Conservation (phyloP, 371 early-diverging fungal genomes). For the Zopfochytrium polystomum region DNA sequence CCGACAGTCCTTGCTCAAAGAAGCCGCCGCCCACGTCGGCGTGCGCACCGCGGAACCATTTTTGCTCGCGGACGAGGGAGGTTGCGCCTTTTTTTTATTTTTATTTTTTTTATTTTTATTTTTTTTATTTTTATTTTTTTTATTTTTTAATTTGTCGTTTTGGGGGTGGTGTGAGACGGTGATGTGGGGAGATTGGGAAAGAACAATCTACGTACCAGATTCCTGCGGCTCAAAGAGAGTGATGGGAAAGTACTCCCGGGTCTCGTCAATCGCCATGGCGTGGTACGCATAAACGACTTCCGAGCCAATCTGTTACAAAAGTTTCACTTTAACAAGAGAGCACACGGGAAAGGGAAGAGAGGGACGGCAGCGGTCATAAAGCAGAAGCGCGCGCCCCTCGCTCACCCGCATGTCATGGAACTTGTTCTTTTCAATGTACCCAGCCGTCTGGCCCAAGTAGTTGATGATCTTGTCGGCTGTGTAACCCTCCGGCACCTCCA, state of each 20-base stretch:
- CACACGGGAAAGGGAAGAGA: too few species aligned
- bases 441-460: not conserved
- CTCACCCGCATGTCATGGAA: slow-evolving; percentile 13
- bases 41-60: slow-evolving; percentile 21
- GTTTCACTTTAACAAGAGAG: too few species aligned
- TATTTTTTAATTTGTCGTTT: too few species aligned
- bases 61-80: slow-evolving; percentile 10
- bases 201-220: not conserved
- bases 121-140: too few species aligned
- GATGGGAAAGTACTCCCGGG: slow-evolving; percentile 16
- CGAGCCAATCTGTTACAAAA: slow-evolving; percentile 12
- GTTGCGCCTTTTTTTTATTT: not conserved
- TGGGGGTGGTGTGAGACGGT: too few species aligned
- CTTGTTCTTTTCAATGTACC: slow-evolving; percentile 4
- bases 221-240: slow-evolving; percentile 15
- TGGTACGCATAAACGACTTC: slow-evolving; percentile 18
- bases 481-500: slow-evolving; percentile 15
- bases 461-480: not conserved
- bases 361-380: too few species aligned
- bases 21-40: slow-evolving; percentile 24
- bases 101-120: too few species aligned
- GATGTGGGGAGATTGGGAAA: too few species aligned
- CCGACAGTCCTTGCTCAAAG: slow-evolving; percentile 18
- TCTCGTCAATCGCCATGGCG: slow-evolving; percentile 22
- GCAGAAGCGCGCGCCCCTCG: too few species aligned